phyloP scores from a whole-genome alignment of 768 basidiomycete genomes.

The Leucogyrophana mollusca region DNA sequence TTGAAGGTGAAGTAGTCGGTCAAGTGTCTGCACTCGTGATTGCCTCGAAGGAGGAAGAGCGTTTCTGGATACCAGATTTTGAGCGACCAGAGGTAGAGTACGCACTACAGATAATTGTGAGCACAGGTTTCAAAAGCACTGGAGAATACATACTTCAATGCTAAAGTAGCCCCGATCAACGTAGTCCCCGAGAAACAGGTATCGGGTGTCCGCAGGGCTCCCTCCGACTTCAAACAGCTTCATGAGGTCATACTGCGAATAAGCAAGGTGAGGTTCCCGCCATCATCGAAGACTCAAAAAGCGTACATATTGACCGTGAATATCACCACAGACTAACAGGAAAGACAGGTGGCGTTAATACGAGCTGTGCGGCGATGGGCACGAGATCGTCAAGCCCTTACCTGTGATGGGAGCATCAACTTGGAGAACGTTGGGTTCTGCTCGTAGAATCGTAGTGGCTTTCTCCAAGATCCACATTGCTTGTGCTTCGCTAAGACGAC shows the following conservation, averaged over 20 bases:
- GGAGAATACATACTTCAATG: conserved; percentile 62
- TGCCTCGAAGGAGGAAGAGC: conserved; percentile 93
- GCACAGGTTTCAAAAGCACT: not conserved
- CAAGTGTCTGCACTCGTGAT: conserved; percentile 97
- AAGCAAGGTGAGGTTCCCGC: conserved; percentile 5
- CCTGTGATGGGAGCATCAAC: conserved; percentile 99
- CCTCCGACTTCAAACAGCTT: conserved; percentile 94
- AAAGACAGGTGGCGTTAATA: conserved; percentile 9
- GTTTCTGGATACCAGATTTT: conserved; percentile 99
- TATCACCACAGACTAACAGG: conserved; percentile 89
- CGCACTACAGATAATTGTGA: conserved; percentile 59
- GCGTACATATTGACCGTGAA: conserved; percentile 97
- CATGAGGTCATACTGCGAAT: conserved; percentile 85
- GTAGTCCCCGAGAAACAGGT: conserved; percentile 91
- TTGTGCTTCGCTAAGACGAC: conserved; percentile 90
- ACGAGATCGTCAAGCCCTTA: conserved; percentile 24
- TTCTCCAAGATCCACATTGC: conserved; percentile 91
- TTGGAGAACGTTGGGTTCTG: conserved; percentile 86
- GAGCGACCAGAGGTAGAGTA: conserved; percentile 94
- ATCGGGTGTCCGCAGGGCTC: conserved; percentile 90
- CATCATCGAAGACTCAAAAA: conserved; percentile 6
- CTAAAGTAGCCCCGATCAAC: conserved; percentile 94
- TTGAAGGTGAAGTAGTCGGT: conserved; percentile 99
- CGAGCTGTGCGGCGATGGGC: conserved; percentile 15
- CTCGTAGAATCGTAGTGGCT: conserved; percentile 77